Evolutionary conservation across 345 rosid species (phyloP).

Genomic region (Gossypioides kirkii): DNA sequence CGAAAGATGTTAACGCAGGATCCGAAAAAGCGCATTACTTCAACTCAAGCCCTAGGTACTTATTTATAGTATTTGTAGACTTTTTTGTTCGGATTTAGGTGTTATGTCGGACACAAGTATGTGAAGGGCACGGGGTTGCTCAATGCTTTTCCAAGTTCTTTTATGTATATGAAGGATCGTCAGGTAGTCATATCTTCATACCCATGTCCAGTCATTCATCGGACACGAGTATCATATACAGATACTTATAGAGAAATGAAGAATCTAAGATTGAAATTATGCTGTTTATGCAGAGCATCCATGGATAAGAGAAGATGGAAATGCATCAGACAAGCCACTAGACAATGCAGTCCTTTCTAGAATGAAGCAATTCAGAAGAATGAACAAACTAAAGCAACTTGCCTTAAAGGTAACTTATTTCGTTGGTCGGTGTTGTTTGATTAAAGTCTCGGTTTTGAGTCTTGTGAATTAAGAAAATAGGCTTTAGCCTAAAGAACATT

Average conservation of each 20-base stretch:
- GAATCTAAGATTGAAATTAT: neutral
- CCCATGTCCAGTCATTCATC: neutral
- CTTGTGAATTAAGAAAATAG: neutral
- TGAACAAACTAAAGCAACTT: constrained; percentile 93
- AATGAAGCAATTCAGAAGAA: constrained; percentile 91
- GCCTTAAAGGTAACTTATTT: constrained; percentile 56
- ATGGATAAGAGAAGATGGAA: constrained; percentile 70
- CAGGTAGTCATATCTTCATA: too few relatives aligned
- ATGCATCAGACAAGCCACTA: constrained; percentile 84
- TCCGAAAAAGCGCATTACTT: constrained; percentile 60
- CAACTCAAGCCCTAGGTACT: constrained; percentile 72
- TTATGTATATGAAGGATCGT: neutral
- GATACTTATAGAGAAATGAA: neutral
- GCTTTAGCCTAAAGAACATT: too few relatives aligned
- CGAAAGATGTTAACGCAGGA: constrained; percentile 70
- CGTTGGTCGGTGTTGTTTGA: neutral
- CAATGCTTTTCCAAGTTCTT: neutral
- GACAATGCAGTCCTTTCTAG: constrained; percentile 86
- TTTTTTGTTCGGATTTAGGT: neutral
- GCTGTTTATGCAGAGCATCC: constrained; percentile 47
- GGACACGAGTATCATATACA: neutral
- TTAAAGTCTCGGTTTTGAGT: neutral
- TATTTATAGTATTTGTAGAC: neutral
- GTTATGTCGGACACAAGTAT: neutral
- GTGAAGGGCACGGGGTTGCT: neutral